Evolutionary conservation across 1,284 basidiomycete species (phyloP).

Genomic region (Cronartium quercuum): DNA sequence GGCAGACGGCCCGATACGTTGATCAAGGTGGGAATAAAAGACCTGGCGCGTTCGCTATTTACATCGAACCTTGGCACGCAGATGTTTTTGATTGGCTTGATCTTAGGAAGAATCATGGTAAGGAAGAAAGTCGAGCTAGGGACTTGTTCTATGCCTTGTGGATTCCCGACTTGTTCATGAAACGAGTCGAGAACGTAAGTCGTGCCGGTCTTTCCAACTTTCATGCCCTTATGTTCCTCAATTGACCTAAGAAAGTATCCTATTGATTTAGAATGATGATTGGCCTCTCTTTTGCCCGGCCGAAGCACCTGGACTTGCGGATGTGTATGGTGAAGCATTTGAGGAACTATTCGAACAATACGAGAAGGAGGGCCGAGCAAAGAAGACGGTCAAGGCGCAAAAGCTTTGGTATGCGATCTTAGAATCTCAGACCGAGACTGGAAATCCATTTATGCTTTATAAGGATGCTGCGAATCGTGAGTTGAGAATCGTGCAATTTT

Average conservation of each 20-base stretch:
- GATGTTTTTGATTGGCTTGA: slow-evolving; percentile 98
- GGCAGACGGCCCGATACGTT: slow-evolving; percentile 83
- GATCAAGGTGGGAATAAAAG: slow-evolving; percentile 99
- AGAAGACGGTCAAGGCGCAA: slow-evolving; percentile 84
- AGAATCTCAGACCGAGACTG: slow-evolving; percentile 96
- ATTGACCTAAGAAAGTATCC: slow-evolving; percentile 76
- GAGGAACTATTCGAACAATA: slow-evolving; percentile 83
- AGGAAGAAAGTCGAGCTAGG: slow-evolving; percentile 93
- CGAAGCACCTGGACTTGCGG: slow-evolving; percentile 84
- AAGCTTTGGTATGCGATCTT: slow-evolving; percentile 98
- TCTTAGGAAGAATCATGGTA: slow-evolving; percentile 97
- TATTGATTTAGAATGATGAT: slow-evolving; percentile 74
- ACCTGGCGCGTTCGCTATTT: slow-evolving; percentile 96
- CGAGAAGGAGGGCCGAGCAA: slow-evolving; percentile 81
- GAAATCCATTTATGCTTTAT: slow-evolving; percentile 97
- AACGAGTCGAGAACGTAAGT: slow-evolving; percentile 55
- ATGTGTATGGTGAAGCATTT: slow-evolving; percentile 87
- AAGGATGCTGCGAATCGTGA: slow-evolving; percentile 58
- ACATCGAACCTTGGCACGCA: slow-evolving; percentile 95
- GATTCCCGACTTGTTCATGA: slow-evolving; percentile 85
- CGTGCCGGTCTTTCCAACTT: not conserved
- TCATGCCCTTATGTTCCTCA: slow-evolving; percentile 12
- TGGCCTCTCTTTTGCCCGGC: slow-evolving; percentile 99
- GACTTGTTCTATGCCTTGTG: slow-evolving; percentile 98
- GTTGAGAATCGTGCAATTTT: slow-evolving; percentile 47